Evolutionary conservation across 176 grass and related monocot species (phyloP).

Genomic region (Cenchrus fungigraminus): DNA sequence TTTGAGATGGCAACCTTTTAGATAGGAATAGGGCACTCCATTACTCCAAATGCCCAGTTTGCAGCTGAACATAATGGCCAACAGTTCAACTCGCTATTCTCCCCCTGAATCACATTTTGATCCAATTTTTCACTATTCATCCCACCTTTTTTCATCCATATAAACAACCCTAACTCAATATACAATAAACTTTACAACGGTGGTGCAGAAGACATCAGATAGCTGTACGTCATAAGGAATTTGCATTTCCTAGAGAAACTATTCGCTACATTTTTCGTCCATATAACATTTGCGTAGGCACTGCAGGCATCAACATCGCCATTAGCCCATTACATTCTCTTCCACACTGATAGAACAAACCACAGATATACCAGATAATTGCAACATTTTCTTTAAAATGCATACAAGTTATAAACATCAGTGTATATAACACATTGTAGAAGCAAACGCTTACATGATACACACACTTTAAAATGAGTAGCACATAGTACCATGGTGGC

Average conservation of each 20-base stretch:
- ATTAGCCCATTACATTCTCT: background rate
- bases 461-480: background rate
- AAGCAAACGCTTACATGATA: background rate
- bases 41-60: too few species aligned
- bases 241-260: background rate
- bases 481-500: background rate
- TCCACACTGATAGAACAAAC: background rate
- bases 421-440: background rate
- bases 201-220: background rate
- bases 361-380: background rate
- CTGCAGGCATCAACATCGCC: background rate
- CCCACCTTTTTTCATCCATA: too few species aligned
- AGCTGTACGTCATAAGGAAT: background rate
- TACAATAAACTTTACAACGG: too few species aligned
- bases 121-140: too few species aligned
- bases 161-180: too few species aligned
- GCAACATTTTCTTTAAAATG: background rate
- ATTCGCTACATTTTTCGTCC: background rate
- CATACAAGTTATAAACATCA: constrained; percentile 4
- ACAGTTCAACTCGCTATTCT: too few species aligned
- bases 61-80: too few species aligned
- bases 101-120: too few species aligned
- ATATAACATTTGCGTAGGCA: background rate
- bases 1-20: too few species aligned
- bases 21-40: too few species aligned